These are phyloP conservation scores for Betula pendula DNA, from an alignment of 306 rosid species.

Conservation along the genomic window DNA sequence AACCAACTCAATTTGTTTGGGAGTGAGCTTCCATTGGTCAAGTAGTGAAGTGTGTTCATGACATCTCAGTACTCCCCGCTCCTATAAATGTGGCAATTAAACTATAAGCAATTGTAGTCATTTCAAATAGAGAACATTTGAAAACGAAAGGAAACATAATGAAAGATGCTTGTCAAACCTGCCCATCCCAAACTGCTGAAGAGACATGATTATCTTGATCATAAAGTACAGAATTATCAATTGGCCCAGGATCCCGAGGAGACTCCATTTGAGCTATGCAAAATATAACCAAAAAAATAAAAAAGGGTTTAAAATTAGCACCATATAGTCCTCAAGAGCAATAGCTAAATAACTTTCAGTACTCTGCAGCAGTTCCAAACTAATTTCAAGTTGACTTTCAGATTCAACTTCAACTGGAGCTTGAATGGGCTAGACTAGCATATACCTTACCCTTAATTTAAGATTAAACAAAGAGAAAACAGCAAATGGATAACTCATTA, in stretches of 20 bases:
- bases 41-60: conserved; percentile 94
- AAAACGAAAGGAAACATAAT: conserved; percentile 6
- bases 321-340: conserved; percentile 17
- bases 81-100: conserved; percentile 45
- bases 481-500: background rate
- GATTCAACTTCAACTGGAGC: background rate
- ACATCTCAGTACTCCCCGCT: conserved; percentile 92
- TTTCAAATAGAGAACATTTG: background rate
- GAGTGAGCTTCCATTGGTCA: conserved; percentile 86
- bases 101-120: background rate
- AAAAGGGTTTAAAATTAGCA: conserved; percentile 1
- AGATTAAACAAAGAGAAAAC: background rate
- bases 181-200: conserved; percentile 96
- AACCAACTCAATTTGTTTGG: conserved; percentile 70
- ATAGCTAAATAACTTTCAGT: background rate
- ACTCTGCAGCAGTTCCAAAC: background rate
- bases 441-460: background rate
- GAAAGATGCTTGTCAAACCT: conserved; percentile 45
- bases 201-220: conserved; percentile 93
- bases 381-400: background rate
- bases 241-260: conserved; percentile 73
- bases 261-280: conserved; percentile 57
- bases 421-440: background rate
- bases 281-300: conserved; percentile 9
- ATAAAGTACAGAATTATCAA: conserved; percentile 65